Base-by-base conservation (phyloP, 2,329 filamentous ascomycete genomes). In the Apiospora saccharicola region DNA sequence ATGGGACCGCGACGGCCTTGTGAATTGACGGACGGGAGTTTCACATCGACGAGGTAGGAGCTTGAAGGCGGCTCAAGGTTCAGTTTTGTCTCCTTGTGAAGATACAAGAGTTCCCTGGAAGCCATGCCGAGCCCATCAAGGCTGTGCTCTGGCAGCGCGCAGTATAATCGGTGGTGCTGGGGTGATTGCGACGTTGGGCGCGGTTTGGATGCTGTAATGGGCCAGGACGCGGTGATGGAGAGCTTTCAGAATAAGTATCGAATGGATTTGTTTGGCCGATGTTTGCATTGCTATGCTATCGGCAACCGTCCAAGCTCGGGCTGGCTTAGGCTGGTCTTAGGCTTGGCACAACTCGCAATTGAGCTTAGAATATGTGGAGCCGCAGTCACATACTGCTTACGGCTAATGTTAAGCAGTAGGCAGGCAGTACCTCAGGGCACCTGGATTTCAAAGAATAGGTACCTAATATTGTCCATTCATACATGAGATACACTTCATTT, bases 1-100 rank as follows among this genome's bases (percentile, higher is more conserved):
- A 79, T 74, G 75, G 77, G 75, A 77, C 80, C 79, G 75, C 80
- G 77, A 78, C 80, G 83, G 79, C 80, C 83, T 81, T 84, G 83
- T 80, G 80, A 84, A 78, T 81, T 86, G 76, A 85, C 85, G 53
- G 87, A 86, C 75, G 91, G 89, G 76, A 94, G 88, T 78, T 90
- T 87, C 79, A 96, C 90, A 78, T 91, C 90, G 80, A 95, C 89
- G 78, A 92, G 89, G 73, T 92, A 93, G 78, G 89, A 90, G 76
- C 88, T 86, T 77, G 90, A 92, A 74, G 90, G 88, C 75, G 91
- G 90, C 83, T 96, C 93, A 78, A 96, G 89, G 82, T 94, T 94
- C 83, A 97, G 86, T 81, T 93, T 91, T 82, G 93, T 94, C 88
- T 97, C 94, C 86, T 95, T 95, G 87, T 93, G 96, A 83, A 94